Evolutionary conservation across 2,329 filamentous ascomycete species (phyloP), one percentile per base, ranked within the genome.

Genomic region (Penicillium italicum): DNA sequence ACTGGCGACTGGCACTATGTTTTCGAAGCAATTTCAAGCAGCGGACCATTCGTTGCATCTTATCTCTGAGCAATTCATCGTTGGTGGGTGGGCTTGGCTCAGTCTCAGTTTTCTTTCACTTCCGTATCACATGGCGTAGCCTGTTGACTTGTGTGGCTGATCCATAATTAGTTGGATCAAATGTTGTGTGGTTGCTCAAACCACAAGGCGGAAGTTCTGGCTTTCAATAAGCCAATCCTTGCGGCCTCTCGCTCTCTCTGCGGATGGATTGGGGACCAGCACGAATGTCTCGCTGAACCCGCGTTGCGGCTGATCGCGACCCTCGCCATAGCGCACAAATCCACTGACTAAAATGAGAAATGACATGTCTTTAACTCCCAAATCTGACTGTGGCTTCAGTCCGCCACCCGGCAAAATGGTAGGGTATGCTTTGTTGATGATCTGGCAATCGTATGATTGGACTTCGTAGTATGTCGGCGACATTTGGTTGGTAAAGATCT

Each of bases 251-350:
- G 82, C 79, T 60, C 81, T 77, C 0, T 72, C 85, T 82, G 74
- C 58, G 11, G 67, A 62, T 16, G 70, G 66, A 56, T 90, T 90
- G 8, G 91, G 90, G 36, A 93, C 88, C 52, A 96, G 78, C 24
- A 95, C 82, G 69, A 96, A 87, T 0, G 82, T 87, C 72, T 96
- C 91, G 66, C 85, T 88, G 71, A 96, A 96, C 34, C 84, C 85
- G 62, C 85, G 84, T 71, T 84, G 81, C 14, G 82, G 82, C 14
- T 83, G 82, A 30, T 86, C 83, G 62, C 80, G 80, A 42, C 73
- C 71, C 56, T 84, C 82, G 46, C 86, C 86, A 67, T 89, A 87
- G 61, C 85, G 82, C 36, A 95, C 85, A 59, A 79, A 83, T 5
- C 91, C 91, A 66, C 84, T 88, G 50, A 91, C 85, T 56, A 86